Evolutionary conservation across 257 asterid species (phyloP).

Genomic region (Craterostigma plantagineum): DNA sequence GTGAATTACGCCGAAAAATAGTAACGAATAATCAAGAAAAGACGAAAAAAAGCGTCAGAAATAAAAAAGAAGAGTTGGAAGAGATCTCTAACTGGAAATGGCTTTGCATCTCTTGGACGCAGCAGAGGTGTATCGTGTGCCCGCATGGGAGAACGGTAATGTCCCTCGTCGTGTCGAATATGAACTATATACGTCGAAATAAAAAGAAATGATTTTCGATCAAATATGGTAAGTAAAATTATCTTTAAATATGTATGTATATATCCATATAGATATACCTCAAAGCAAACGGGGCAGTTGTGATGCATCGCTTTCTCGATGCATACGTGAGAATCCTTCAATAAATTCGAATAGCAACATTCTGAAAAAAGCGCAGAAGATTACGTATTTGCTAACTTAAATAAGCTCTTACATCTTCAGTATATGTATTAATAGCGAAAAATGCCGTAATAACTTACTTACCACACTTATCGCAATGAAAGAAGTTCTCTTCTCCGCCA

Average conservation of each 20-base stretch:
- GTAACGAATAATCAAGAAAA: not conserved
- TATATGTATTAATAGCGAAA: too few species aligned
- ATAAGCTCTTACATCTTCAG: too few species aligned
- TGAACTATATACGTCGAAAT: slow-evolving; percentile 28
- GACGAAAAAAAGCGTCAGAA: too few species aligned
- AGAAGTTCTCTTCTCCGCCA: slow-evolving; percentile 57
- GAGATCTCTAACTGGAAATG: slow-evolving; percentile 30
- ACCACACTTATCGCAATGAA: slow-evolving; percentile 68
- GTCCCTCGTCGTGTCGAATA: slow-evolving; percentile 39
- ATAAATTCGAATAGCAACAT: slow-evolving; percentile 39
- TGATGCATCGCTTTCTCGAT: slow-evolving; percentile 71
- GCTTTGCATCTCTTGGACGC: slow-evolving; percentile 42
- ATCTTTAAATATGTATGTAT: not conserved
- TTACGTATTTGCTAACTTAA: too few species aligned
- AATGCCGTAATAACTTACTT: slow-evolving; percentile 6
- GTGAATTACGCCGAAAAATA: not conserved
- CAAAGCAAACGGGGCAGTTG: slow-evolving; percentile 60
- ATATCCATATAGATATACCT: too few species aligned
- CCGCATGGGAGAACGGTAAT: slow-evolving; percentile 44
- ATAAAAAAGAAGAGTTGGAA: too few species aligned
- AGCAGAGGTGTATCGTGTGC: slow-evolving; percentile 54
- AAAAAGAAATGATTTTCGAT: slow-evolving; percentile 2
- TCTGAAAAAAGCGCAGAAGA: slow-evolving; percentile 14
- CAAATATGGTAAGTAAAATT: not conserved
- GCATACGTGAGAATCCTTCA: slow-evolving; percentile 44